A percentile compares a stretch with the other conserved stretches of the same genome.
Evolutionary conservation across 2,329 filamentous ascomycete genomes (phyloP).

Genomic region (Paramyrothecium sp.): DNA sequence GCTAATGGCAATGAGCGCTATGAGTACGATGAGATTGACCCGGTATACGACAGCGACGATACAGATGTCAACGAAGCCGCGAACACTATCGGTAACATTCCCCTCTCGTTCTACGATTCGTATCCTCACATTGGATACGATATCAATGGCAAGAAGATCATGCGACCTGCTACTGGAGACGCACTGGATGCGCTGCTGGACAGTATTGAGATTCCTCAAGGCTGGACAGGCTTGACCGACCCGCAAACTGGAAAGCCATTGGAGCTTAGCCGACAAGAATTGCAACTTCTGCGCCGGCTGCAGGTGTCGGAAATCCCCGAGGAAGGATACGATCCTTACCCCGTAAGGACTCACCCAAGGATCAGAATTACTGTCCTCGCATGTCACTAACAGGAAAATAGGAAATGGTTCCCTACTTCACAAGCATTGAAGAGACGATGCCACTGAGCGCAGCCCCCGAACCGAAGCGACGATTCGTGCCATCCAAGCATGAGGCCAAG

Average conservation of each 20-base stretch:
- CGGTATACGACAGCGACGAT: conserved; percentile 94
- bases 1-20: conserved; percentile 91
- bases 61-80: conserved; percentile 74
- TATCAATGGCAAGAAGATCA: conserved; percentile 97
- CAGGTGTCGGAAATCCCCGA: conserved; percentile 86
- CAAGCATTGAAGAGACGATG: conserved; percentile 87
- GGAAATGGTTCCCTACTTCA: conserved; percentile 93
- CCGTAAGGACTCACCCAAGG: conserved; percentile 46
- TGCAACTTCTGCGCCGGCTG: conserved; percentile 84
- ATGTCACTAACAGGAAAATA: conserved; percentile 25
- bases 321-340: conserved; percentile 90
- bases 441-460: conserved; percentile 92
- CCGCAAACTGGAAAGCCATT: conserved; percentile 91
- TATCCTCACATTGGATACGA: conserved; percentile 99
- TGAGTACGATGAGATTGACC: conserved; percentile 90
- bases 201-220: conserved; percentile 94
- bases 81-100: conserved; percentile 96
- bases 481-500: conserved; percentile 96
- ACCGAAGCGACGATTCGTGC: conserved; percentile 91
- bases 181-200: conserved; percentile 91
- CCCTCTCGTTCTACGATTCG: conserved; percentile 91
- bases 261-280: conserved; percentile 80
- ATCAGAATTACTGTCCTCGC: neutral
- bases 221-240: conserved; percentile 95
- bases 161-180: conserved; percentile 91